Base-by-base conservation (phyloP, 2,329 filamentous ascomycete genomes). In the Hypoxylon sp. region DNA sequence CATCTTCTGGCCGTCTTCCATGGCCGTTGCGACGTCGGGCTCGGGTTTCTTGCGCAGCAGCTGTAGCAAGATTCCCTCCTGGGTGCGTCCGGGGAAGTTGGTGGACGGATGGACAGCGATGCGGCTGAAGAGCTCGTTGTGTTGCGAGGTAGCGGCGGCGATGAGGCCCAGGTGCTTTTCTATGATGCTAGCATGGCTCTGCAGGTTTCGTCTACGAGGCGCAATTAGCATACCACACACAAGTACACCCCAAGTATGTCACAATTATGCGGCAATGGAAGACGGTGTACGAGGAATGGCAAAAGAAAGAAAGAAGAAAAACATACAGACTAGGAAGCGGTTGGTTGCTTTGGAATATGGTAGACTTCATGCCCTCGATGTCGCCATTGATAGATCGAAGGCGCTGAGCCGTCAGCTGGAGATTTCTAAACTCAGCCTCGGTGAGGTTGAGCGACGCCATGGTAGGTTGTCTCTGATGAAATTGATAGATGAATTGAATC, bases 21-120 rank as follows among this genome's bases (percentile, higher is more conserved):
- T 86, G 76, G 88, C 88, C 54, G 87, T 85, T 70, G 93, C 90
- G 15, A 92, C 87, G 20, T 85, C 81, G 0, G 91, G 90, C 65
- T 95, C 91, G 45, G 92, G 82, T 72, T 95, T 95, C 75, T 95
- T 96, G 33, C 91, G 88, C 26, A 96, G 79, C 2, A 96, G 79
- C 67, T 88, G 84, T 21, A 84, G 80, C 1, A 94, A 81, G 3
- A 91, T 80, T 45, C 74, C 76, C 72, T 89, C 85, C 57, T 91
- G 86, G 4, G 83, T 88, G 66, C 83, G 87, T 31, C 85, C 88
- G 3, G 86, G 92, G 74, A 85, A 95, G 72, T 87, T 87, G 2
- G 91, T 89, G 10, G 88, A 86, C 0, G 92, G 92, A 70, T 90
- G 91, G 18, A 90, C 84, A 62, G 90, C 88, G 48, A 91, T 81